These are phyloP conservation scores for Leccinum truebloodii DNA, from an alignment of 768 basidiomycete species.

Conservation along the genomic window DNA sequence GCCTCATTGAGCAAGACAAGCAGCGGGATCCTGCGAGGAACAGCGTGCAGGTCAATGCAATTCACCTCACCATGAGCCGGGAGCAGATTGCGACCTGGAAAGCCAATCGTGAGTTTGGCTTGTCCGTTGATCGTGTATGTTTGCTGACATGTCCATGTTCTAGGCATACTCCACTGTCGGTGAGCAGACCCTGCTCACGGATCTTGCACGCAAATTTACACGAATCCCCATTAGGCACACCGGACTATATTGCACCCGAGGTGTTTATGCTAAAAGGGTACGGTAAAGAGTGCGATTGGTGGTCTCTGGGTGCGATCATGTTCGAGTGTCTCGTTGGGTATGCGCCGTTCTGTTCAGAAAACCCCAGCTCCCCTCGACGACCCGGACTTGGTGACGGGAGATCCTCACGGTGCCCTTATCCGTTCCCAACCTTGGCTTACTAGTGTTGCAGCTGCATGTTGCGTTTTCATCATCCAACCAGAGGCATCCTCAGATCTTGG, in stretches of 20 bases:
- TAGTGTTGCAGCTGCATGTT: constrained; percentile 47
- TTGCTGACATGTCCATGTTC: constrained; percentile 8
- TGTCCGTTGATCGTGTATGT: neutral
- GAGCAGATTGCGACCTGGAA: constrained; percentile 99
- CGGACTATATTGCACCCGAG: constrained; percentile 86
- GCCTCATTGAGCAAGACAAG: constrained; percentile 78
- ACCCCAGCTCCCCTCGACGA: too few relatives aligned
- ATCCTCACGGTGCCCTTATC: constrained; percentile 22
- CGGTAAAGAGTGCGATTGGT: constrained; percentile 99
- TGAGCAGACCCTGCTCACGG: constrained; percentile 13
- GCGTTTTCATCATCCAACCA: constrained; percentile 54
- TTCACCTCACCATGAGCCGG: constrained; percentile 95
- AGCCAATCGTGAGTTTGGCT: constrained; percentile 69
- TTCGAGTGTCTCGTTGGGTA: constrained; percentile 98
- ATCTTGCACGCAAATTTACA: neutral
- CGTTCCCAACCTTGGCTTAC: constrained; percentile 42
- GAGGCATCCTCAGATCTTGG: constrained; percentile 47
- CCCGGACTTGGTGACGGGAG: constrained; percentile 1
- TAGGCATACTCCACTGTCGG: constrained; percentile 93
- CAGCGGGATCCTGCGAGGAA: constrained; percentile 71
- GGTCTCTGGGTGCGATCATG: constrained; percentile 98
- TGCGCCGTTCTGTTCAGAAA: constrained; percentile 96
- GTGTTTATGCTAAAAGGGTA: constrained; percentile 98
- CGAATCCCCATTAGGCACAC: constrained; percentile 28
- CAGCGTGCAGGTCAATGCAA: constrained; percentile 96